Evolutionary conservation across 1,284 basidiomycete species (phyloP).

Genomic region (Fistulina hepatica): DNA sequence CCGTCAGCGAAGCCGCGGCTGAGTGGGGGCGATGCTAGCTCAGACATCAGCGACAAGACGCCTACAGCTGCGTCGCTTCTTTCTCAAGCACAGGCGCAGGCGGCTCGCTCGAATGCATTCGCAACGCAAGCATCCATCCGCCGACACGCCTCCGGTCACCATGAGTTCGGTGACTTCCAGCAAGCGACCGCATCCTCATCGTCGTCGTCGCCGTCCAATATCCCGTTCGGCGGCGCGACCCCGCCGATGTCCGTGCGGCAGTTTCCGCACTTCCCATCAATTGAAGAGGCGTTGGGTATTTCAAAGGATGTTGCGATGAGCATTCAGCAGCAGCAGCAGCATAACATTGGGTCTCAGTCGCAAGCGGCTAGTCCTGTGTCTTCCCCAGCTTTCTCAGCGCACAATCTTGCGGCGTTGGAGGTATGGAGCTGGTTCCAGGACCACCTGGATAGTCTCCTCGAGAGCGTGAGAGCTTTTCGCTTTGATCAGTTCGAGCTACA

Average conservation of each 20-base stretch:
- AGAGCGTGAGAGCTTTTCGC: conserved; percentile 63
- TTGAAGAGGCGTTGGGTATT: conserved; percentile 71
- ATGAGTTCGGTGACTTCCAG: neutral
- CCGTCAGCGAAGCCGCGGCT: conserved; percentile 42
- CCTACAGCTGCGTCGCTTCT: conserved; percentile 68
- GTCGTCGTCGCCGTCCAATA: conserved; percentile 39
- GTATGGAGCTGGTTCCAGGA: conserved; percentile 83
- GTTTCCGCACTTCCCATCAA: conserved; percentile 68
- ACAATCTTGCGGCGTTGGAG: conserved; percentile 67
- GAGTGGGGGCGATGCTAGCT: no score
- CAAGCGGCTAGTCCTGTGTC: no score
- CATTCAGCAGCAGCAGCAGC: no score
- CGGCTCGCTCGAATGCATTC: conserved; percentile 47
- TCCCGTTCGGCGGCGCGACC: conserved; percentile 36
- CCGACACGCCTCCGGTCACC: conserved; percentile 51
- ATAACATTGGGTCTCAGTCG: no score
- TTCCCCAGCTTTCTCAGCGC: conserved; percentile 53
- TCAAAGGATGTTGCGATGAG: no score
- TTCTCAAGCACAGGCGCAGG: conserved; percentile 60
- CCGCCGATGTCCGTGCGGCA: conserved; percentile 60
- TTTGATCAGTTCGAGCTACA: conserved; percentile 84
- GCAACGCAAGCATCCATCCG: conserved; percentile 66
- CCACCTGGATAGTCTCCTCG: conserved; percentile 68
- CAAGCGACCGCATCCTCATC: neutral
- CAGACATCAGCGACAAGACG: conserved; percentile 69